A percentile compares a stretch with the other conserved stretches of the same genome.
Evolutionary conservation across 345 rosid species (phyloP).

Genomic region (Erysimum cheiranthoides): DNA sequence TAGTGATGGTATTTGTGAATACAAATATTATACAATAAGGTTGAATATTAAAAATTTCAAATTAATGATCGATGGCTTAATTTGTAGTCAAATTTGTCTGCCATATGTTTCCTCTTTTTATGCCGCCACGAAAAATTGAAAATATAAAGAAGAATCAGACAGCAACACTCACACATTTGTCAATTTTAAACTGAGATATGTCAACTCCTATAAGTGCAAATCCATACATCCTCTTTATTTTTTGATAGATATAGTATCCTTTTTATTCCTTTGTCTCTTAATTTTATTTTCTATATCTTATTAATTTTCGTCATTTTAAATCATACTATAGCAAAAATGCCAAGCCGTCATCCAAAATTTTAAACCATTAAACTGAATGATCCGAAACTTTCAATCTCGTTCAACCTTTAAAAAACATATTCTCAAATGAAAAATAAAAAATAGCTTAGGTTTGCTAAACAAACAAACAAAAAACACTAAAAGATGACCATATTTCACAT

Average conservation of each 20-base stretch:
- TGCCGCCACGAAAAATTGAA: slow-evolving; percentile 35
- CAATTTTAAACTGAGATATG: slow-evolving; percentile 12
- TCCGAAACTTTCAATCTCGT: neutral
- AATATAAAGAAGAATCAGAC: neutral
- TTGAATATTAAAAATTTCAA: neutral
- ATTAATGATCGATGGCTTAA: slow-evolving; percentile 29
- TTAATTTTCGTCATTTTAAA: neutral
- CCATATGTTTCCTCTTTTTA: slow-evolving; percentile 44
- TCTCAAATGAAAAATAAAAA: neutral
- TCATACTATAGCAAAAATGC: neutral
- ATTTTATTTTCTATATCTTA: neutral
- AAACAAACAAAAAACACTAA: neutral
- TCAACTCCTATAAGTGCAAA: slow-evolving; percentile 17
- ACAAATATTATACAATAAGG: neutral
- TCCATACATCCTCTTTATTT: slow-evolving; percentile 17
- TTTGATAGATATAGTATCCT: neutral
- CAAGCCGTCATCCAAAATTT: neutral
- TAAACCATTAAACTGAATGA: neutral
- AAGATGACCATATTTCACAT: slow-evolving; percentile 26
- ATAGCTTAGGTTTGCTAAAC: neutral
- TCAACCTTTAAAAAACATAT: neutral
- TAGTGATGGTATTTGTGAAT: slow-evolving; percentile 9
- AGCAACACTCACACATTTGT: slow-evolving; percentile 23
- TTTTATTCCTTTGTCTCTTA: neutral
- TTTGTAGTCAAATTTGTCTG: slow-evolving; percentile 43